phyloP scores from a whole-genome alignment of 192 early-diverging fungal genomes.

The Gryganskiella cystojenkinii region DNA sequence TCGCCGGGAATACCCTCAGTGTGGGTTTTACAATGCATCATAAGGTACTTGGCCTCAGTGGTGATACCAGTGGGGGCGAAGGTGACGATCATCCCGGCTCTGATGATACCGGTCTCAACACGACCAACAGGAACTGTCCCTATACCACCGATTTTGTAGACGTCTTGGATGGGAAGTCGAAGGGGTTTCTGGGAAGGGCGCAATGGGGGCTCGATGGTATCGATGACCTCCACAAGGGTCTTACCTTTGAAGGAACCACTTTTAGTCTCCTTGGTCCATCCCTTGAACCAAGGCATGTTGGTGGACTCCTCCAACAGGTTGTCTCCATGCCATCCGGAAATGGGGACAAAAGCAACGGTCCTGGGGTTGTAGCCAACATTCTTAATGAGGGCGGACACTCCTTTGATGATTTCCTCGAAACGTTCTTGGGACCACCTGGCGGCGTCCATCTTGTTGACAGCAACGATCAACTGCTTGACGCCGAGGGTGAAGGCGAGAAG shows the following conservation, averaged over 20 bases:
- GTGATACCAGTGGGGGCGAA: conserved; percentile 90
- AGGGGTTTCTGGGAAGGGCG: conserved; percentile 95
- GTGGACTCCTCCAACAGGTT: conserved; percentile 95
- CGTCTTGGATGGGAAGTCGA: conserved; percentile 97
- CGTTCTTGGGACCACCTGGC: conserved; percentile 95
- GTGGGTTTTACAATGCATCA: conserved; percentile 98
- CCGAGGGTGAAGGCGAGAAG: conserved; percentile 98
- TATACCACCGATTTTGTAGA: conserved; percentile 99
- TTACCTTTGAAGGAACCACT: conserved; percentile 69
- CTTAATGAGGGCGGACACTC: conserved; percentile 95
- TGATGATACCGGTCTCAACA: conserved; percentile 97
- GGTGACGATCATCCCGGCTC: conserved; percentile 89
- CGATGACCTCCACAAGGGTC: conserved; percentile 96
- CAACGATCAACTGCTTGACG: conserved; percentile 98
- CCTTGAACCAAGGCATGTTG: conserved; percentile 99
- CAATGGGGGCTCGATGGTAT: conserved; percentile 91
- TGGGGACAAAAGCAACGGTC: conserved; percentile 94
- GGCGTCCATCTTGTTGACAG: conserved; percentile 99
- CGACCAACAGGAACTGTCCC: conserved; percentile 97
- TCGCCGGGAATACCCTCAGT: conserved; percentile 91
- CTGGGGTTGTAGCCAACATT: conserved; percentile 97
- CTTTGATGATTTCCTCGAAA: conserved; percentile 97
- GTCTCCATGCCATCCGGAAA: conserved; percentile 98
- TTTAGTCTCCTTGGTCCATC: conserved; percentile 94
- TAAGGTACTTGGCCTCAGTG: conserved; percentile 97